Evolutionary conservation across 352 stramenopile species (phyloP).

Genomic region (Phytophthora sp.): DNA sequence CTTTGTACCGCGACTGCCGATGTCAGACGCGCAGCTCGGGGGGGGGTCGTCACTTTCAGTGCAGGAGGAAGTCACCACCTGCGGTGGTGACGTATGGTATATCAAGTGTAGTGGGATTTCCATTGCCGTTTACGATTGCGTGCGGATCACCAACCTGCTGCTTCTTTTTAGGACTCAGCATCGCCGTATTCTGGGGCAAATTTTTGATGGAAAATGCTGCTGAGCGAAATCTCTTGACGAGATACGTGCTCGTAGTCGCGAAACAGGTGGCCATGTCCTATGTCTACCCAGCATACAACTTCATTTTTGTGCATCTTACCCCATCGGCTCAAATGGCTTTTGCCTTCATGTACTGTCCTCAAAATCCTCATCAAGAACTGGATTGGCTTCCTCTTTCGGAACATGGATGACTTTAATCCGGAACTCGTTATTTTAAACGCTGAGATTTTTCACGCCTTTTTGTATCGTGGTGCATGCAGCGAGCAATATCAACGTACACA

Average conservation of each 20-base stretch:
- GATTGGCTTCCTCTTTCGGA: constrained; percentile 21
- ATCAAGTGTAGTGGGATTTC: constrained; percentile 23
- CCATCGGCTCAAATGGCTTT: constrained; percentile 9
- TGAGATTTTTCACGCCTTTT: constrained; percentile 36
- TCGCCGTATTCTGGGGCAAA: constrained; percentile 1
- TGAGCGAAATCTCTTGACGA: constrained; percentile 8
- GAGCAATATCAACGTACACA: constrained; percentile 15
- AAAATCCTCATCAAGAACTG: constrained; percentile 30
- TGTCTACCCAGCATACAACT: constrained; percentile 33
- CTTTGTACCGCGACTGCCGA: constrained; percentile 12
- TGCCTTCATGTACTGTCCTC: constrained; percentile 15
- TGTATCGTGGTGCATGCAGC: constrained; percentile 34
- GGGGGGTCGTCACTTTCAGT: constrained; percentile 12
- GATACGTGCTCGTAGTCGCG: constrained; percentile 15
- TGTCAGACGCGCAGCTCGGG: constrained; percentile 1
- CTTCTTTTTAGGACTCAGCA: constrained; percentile 7
- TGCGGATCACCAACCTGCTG: constrained; percentile 5
- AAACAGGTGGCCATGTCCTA: constrained; percentile 21
- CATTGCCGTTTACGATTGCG: constrained; percentile 36
- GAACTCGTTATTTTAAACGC: constrained; percentile 36
- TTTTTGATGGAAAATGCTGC: constrained; percentile 10
- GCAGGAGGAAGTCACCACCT: constrained; percentile 13
- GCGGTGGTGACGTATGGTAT: constrained; percentile 4
- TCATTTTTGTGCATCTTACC: constrained; percentile 18
- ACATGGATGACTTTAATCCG: constrained; percentile 29